Evolutionary conservation across 352 stramenopile genomes (phyloP), one percentile per base, ranked within the genome.

Genomic region (Pythium apleroticum): DNA sequence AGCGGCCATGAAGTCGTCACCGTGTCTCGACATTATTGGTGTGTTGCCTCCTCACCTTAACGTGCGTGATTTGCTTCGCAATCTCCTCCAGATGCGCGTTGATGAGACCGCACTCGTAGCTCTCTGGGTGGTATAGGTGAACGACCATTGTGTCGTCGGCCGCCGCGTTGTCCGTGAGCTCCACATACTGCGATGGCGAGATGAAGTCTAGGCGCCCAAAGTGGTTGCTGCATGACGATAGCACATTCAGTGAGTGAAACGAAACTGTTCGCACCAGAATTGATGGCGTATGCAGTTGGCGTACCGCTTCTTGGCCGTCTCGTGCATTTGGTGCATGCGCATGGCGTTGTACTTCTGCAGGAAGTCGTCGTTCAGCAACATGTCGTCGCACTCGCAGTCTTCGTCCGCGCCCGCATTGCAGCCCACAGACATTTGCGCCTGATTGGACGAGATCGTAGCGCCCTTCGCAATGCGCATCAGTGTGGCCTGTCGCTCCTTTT

Each of bases 401-500:
- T n/a, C 62, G 56, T 58, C 65, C 17, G 72, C 65, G 35, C 37
- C 68, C 0, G 60, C 69, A 52, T 57, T 28, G 39, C 57, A 67
- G 12, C 17, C 53, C 20, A 9, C 33, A 17, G 45, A 0, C 15
- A 22, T 11, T 10, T 5, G n/a, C 37, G 27, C 12, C 53, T 65
- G 59, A 39, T 56, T 66, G 12, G 35, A 56, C 20, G 67, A 43
- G 37, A 59, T 57, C 27, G 28, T 61, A 35, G 39, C 68, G 20
- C 86, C 83, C 63, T 88, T 90, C 12, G 81, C 74, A 54, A 95
- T 92, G 31, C 86, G 79, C 41, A 69, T 67, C 45, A 95, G 72
- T 24, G 80, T 69, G 1, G 63, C 65, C 45, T 78, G 62, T 3
- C 86, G 80, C 57, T 93, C 78, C 20, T 72, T 67, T 55, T 91